A percentile compares a stretch with the other conserved stretches of the same genome.
phyloP scores from a whole-genome alignment of 352 stramenopile genomes.

The Halophytophthora polymorphica region DNA sequence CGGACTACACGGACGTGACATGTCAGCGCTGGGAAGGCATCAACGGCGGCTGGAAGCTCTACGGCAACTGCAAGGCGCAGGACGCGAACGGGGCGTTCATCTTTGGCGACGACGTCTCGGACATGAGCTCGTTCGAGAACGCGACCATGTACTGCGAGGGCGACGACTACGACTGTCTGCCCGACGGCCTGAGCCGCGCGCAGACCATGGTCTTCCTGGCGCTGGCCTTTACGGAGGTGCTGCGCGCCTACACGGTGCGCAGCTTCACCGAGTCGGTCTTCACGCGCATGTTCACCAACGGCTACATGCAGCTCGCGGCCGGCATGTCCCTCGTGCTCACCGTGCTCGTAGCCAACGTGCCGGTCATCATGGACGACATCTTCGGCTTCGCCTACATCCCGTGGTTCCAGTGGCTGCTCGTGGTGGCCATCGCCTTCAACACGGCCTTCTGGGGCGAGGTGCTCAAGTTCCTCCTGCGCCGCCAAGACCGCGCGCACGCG shows the following conservation, averaged over 20 bases:
- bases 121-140: conserved; percentile 31
- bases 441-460: conserved; percentile 58
- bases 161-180: conserved; percentile 58
- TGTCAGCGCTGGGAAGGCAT: conserved; percentile 53
- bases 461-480: conserved; percentile 42
- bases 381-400: conserved; percentile 70
- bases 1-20: conserved; percentile 56
- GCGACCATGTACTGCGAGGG: conserved; percentile 47
- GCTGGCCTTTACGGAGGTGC: conserved; percentile 67
- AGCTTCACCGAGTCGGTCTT: conserved; percentile 70
- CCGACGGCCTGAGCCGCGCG: conserved; percentile 48
- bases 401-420: conserved; percentile 54
- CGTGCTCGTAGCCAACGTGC: conserved; percentile 47
- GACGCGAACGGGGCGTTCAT: conserved; percentile 44
- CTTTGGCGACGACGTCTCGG: conserved; percentile 40
- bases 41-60: conserved; percentile 42
- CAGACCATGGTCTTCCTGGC: conserved; percentile 78
- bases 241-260: conserved; percentile 75
- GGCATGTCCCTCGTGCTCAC: conserved; percentile 54
- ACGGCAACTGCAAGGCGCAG: conserved; percentile 52
- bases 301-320: conserved; percentile 56
- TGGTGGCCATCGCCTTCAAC: conserved; percentile 37
- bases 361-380: conserved; percentile 56
- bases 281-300: conserved; percentile 60
- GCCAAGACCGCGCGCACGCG: conserved; percentile 28